Evolutionary conservation across 2,329 filamentous ascomycete species (phyloP).

Genomic region (Pseudodiploospora longispora): DNA sequence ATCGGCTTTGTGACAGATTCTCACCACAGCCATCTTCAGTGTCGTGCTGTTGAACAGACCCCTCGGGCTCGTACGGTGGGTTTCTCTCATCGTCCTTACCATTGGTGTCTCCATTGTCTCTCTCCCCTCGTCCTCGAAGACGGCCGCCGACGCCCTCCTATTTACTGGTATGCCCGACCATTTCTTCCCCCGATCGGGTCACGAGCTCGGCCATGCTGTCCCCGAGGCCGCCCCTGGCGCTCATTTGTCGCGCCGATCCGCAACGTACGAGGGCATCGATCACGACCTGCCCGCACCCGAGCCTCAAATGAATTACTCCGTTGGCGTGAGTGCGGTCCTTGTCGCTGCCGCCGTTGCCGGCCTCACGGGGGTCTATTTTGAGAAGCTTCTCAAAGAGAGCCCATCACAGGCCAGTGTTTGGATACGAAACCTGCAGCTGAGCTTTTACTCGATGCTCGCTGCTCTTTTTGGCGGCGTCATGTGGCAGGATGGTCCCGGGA

Average conservation of each 20-base stretch:
- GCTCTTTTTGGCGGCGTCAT: constrained; percentile 79
- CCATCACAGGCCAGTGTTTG: constrained; percentile 69
- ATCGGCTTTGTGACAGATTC: constrained; percentile 45
- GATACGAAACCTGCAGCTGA: constrained; percentile 91
- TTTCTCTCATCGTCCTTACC: constrained; percentile 70
- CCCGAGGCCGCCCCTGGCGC: constrained; percentile 13
- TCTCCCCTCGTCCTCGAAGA: constrained; percentile 53
- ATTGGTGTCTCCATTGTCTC: constrained; percentile 80
- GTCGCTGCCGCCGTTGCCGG: constrained; percentile 74
- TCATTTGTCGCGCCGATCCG: constrained; percentile 56
- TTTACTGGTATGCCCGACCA: constrained; percentile 56
- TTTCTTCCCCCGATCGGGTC: constrained; percentile 71
- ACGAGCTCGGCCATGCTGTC: constrained; percentile 58
- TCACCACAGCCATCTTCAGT: constrained; percentile 83
- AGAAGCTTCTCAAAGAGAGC: constrained; percentile 89
- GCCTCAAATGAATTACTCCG: constrained; percentile 61
- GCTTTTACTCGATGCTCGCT: constrained; percentile 88
- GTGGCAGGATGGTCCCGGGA: constrained; percentile 77
- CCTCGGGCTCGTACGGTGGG: constrained; percentile 68
- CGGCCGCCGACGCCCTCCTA: constrained; percentile 46
- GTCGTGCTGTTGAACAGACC: constrained; percentile 65
- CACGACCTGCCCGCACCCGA: constrained; percentile 44
- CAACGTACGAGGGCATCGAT: constrained; percentile 83
- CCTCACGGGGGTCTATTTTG: constrained; percentile 77
- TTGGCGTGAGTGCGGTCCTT: constrained; percentile 72